phyloP scores from a whole-genome alignment of 768 basidiomycete genomes.

The Tricholomella constricta region DNA sequence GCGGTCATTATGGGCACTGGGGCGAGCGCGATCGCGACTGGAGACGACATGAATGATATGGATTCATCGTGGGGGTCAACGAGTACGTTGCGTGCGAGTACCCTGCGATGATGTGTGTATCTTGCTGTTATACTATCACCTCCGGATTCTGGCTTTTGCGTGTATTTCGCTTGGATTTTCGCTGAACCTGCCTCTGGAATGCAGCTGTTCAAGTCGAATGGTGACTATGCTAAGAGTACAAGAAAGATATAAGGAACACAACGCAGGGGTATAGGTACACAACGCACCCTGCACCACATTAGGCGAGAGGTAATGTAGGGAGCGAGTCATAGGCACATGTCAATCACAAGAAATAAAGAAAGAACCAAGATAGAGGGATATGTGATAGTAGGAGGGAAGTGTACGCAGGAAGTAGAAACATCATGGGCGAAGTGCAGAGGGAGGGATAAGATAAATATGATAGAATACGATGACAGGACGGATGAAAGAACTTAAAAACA shows the following conservation, averaged over 20 bases:
- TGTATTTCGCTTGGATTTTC: too few species aligned
- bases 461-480: too few species aligned
- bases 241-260: neutral
- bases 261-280: neutral
- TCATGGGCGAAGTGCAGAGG: too few species aligned
- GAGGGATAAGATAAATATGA: too few species aligned
- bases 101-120: constrained; percentile 29
- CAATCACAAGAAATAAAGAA: neutral
- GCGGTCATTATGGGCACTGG: constrained; percentile 58
- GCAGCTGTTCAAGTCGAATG: too few species aligned
- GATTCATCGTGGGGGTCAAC: constrained; percentile 38
- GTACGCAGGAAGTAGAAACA: too few species aligned
- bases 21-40: constrained; percentile 19
- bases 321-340: neutral
- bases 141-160: too few species aligned
- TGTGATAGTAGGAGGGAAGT: too few species aligned
- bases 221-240: too few species aligned
- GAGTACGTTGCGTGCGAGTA: constrained; percentile 37
- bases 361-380: neutral
- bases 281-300: neutral
- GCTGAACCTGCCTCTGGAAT: too few species aligned
- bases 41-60: constrained; percentile 20
- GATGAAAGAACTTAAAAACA: neutral
- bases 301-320: neutral
- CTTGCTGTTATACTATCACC: neutral